Percentiles rank a stretch among this genome's conserved stretches.
Conservation (phyloP, 805 yeast species). For the Isabelozyma pseudorhagii region DNA sequence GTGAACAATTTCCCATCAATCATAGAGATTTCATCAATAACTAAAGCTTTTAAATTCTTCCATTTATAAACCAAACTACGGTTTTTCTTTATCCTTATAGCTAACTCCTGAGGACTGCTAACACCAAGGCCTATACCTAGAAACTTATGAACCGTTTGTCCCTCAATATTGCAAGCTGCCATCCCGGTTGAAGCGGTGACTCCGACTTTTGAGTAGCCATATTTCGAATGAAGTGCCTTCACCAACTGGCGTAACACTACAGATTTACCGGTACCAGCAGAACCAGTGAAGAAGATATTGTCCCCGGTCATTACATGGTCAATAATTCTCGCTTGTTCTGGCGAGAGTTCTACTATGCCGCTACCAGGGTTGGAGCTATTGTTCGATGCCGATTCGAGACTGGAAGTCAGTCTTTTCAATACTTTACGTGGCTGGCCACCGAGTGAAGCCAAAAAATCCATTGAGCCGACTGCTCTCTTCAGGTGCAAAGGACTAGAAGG, state of each 20-base stretch:
- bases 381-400: background rate
- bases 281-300: conserved; percentile 74
- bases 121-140: conserved; percentile 82
- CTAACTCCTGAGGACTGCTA: conserved; percentile 45
- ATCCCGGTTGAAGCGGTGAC: conserved; percentile 95
- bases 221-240: conserved; percentile 40
- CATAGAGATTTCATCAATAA: conserved; percentile 95
- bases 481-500: background rate
- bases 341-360: conserved; percentile 14
- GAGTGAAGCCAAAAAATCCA: conserved; percentile 15
- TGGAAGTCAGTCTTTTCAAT: conserved; percentile 7
- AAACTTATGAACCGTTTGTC: conserved; percentile 80
- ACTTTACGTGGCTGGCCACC: conserved; percentile 20
- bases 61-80: conserved; percentile 50
- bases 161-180: conserved; percentile 94
- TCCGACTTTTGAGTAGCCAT: conserved; percentile 55
- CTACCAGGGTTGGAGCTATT: background rate
- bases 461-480: conserved; percentile 4
- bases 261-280: conserved; percentile 89
- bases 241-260: conserved; percentile 66
- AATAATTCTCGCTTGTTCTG: conserved; percentile 35
- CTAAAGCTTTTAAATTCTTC: conserved; percentile 64
- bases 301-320: conserved; percentile 43
- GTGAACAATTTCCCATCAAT: conserved; percentile 76
- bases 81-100: conserved; percentile 47